Percentiles rank a stretch among this genome's conserved stretches.
Evolutionary conservation across 169 alveolate genomes (phyloP).

Genomic region (Plasmodium knowlesi): DNA sequence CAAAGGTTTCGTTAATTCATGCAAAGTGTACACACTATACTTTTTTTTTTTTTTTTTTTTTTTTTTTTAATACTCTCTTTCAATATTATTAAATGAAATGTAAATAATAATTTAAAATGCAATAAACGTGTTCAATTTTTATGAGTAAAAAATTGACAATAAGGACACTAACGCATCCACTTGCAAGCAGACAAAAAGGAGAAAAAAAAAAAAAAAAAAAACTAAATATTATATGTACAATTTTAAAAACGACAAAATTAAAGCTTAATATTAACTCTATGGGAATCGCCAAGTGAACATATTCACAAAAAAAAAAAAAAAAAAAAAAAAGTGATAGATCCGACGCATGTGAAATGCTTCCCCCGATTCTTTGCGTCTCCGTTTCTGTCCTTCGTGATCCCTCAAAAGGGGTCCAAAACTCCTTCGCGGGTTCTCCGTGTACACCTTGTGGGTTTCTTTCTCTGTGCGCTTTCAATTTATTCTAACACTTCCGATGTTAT

Average conservation of each 20-base stretch:
- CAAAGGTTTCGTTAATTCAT: conserved; percentile 1
- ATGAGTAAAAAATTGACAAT: neutral
- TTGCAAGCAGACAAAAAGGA: neutral
- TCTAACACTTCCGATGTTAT: conserved; percentile 1
- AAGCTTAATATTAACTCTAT: neutral
- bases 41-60: neutral
- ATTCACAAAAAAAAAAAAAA: neutral
- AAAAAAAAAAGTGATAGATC: neutral
- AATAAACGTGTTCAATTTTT: neutral
- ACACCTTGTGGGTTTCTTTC: neutral
- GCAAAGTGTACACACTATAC: neutral
- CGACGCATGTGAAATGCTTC: neutral
- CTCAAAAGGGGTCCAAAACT: neutral
- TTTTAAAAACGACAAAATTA: neutral
- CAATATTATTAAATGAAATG: neutral
- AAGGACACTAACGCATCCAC: neutral
- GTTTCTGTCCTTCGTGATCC: neutral
- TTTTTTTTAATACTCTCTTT: neutral
- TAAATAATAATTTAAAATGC: neutral
- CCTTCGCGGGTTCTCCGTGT: neutral
- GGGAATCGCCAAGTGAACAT: neutral
- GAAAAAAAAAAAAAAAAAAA: neutral
- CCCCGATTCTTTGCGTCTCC: neutral
- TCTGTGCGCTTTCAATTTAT: neutral
- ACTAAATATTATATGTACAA: neutral